Percentiles rank a stretch among this genome's conserved stretches.
Evolutionary conservation across 805 yeast genomes (phyloP).

Genomic region (Tetrapisispora pingtungensis): DNA sequence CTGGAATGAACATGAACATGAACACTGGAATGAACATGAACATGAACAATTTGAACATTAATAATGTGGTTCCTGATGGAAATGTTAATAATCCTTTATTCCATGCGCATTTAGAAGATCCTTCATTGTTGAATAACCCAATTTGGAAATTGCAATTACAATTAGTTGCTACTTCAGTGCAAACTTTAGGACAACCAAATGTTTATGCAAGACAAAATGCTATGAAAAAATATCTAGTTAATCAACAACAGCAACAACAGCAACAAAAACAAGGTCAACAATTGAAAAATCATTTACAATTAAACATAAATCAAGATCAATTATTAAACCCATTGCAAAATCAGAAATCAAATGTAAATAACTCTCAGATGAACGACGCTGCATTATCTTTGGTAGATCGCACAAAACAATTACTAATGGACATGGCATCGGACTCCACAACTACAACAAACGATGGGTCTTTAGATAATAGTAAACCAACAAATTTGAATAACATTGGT

Average conservation of each 20-base stretch:
- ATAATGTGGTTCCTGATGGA: slow-evolving; percentile 3
- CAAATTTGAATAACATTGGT: slow-evolving; percentile 2
- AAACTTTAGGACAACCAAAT: slow-evolving; percentile 29
- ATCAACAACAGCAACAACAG: slow-evolving; percentile 14
- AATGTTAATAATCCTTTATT: slow-evolving; percentile 27
- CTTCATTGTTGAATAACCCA: slow-evolving; percentile 24
- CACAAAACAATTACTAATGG: slow-evolving; percentile 26
- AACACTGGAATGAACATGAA: slow-evolving; percentile 1
- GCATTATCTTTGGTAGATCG: slow-evolving; percentile 27
- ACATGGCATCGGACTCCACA: slow-evolving; percentile 19
- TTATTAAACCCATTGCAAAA: not conserved
- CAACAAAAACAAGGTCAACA: slow-evolving; percentile 4
- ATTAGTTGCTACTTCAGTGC: slow-evolving; percentile 26
- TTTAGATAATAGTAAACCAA: not conserved
- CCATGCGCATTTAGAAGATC: slow-evolving; percentile 29
- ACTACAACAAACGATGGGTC: not conserved
- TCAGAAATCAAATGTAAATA: slow-evolving; percentile 1
- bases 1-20: not conserved
- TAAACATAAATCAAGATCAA: slow-evolving; percentile 3
- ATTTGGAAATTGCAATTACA: slow-evolving; percentile 31
- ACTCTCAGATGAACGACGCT: slow-evolving; percentile 19
- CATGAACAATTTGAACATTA: slow-evolving; percentile 2
- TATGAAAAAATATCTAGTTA: slow-evolving; percentile 26
- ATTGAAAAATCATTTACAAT: not conserved
- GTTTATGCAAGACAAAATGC: slow-evolving; percentile 32